Conservation (phyloP, 805 yeast genomes). For the Nakazawaea wyomingensis region DNA sequence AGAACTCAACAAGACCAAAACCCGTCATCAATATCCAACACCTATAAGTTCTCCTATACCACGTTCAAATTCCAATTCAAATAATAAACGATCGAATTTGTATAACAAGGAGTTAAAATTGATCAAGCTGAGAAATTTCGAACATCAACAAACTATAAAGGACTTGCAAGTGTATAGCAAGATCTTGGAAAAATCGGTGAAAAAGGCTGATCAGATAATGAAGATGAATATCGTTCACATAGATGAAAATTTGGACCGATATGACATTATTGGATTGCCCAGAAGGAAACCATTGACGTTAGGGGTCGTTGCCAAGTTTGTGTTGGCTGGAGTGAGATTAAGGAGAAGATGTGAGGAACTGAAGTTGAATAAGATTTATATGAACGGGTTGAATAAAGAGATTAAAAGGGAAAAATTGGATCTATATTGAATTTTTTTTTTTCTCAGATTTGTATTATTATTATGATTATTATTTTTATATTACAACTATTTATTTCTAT, state of each 20-base stretch:
- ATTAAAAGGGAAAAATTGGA: slow-evolving; percentile 25
- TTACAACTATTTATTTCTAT: too few species aligned
- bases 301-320: slow-evolving; percentile 26
- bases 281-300: slow-evolving; percentile 19
- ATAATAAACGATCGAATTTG: not conserved
- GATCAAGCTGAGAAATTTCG: not conserved
- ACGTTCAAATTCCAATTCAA: not conserved
- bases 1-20: not conserved
- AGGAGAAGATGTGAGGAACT: slow-evolving; percentile 27
- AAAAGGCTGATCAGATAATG: not conserved
- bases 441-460: too few species aligned
- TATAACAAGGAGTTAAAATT: not conserved
- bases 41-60: slow-evolving; percentile 2
- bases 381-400: slow-evolving; percentile 22
- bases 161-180: slow-evolving; percentile 8
- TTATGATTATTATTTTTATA: too few species aligned
- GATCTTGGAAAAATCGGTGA: slow-evolving; percentile 3
- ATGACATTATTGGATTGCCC: too few species aligned
- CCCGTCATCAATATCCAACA: slow-evolving; percentile 2
- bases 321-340: slow-evolving; percentile 33
- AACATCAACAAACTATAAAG: slow-evolving; percentile 3
- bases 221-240: slow-evolving; percentile 1
- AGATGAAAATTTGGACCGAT: not conserved
- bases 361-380: slow-evolving; percentile 20
- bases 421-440: slow-evolving; percentile 1